These are phyloP conservation scores for Kentomonas sorsogonicus DNA, from an alignment of 208 protist species.

Conservation along the genomic window DNA sequence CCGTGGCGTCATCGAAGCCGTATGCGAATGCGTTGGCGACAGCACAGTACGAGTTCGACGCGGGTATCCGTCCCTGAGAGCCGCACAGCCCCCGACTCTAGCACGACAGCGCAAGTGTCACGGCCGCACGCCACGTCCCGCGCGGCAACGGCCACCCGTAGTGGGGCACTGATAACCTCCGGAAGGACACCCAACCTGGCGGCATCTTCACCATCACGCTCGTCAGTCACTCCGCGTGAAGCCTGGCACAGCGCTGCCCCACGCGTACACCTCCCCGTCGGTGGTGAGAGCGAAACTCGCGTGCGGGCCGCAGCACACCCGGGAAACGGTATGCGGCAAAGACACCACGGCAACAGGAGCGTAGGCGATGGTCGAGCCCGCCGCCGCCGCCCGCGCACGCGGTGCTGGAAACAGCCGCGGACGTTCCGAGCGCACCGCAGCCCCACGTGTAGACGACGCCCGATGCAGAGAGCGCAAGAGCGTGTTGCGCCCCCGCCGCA, in stretches of 20 bases:
- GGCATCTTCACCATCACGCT: conserved; percentile 46
- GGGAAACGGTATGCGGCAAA: conserved; percentile 34
- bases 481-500: conserved; percentile 56
- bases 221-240: conserved; percentile 37
- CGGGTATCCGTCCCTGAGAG: neutral
- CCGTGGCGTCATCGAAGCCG: too few species aligned
- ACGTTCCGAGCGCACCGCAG: conserved; percentile 32
- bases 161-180: neutral
- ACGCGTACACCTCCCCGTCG: conserved; percentile 64
- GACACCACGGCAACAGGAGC: conserved; percentile 45
- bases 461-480: conserved; percentile 45
- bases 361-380: conserved; percentile 9
- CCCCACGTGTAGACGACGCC: conserved; percentile 70
- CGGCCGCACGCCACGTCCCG: neutral
- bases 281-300: conserved; percentile 67
- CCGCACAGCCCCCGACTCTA: neutral
- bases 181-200: neutral
- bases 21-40: too few species aligned
- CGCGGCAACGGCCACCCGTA: neutral
- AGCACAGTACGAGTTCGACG: too few species aligned
- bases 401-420: too few species aligned
- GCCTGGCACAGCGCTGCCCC: too few species aligned
- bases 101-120: neutral
- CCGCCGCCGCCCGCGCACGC: too few species aligned
- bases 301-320: conserved; percentile 54